Base-by-base conservation (phyloP, 1,139 yeast genomes). In the Nematodospora anomalae region DNA sequence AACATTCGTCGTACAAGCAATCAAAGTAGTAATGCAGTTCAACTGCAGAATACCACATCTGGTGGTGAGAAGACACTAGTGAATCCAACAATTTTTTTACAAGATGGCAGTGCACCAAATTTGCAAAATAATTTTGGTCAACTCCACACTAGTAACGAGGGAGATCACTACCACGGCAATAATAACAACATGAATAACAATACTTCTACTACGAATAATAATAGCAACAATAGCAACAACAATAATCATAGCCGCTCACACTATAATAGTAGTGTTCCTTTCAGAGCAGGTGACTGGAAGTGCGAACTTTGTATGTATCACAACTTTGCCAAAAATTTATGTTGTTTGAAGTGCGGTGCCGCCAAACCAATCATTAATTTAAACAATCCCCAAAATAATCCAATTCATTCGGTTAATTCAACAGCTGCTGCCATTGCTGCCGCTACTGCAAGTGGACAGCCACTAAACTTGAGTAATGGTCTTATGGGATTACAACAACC, bases 251-350 rank as follows among this genome's bases (percentile, higher is more conserved):
- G 38, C 16, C 42, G 44, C 35, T 27, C 37, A 11, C 46, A 49
- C 26, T 37, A 48, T 26, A 49, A 47, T 46, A 45, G 44, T 36
- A 44, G 43, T 36, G 95, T 89, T 9, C 97, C 97, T 11, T 90
- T 90, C 61, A 76, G 97, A 52, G 97, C 97, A 2, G 97, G 97
- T 32, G 97, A 90, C 60, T 90, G 97, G 97, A 89, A 88, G 58
- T 89, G 97, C 67, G 94, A 84, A 37, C 72, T 78, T 24, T 90
- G 97, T 58, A 74, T 80, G 33, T 90, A 89, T 57, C 97, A 90
- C 60, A 90, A 90, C 58, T 90, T 90, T 71, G 97, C 97, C 6
- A 89, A 90, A 53, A 90, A 90, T 58, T 69, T 86, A 43, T 80
- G 81, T 43, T 89, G 97, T 57, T 69, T 89, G 54, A 83, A 90